Base-by-base conservation (phyloP, 2,329 filamentous ascomycete species). In the Penicillium sp. region DNA sequence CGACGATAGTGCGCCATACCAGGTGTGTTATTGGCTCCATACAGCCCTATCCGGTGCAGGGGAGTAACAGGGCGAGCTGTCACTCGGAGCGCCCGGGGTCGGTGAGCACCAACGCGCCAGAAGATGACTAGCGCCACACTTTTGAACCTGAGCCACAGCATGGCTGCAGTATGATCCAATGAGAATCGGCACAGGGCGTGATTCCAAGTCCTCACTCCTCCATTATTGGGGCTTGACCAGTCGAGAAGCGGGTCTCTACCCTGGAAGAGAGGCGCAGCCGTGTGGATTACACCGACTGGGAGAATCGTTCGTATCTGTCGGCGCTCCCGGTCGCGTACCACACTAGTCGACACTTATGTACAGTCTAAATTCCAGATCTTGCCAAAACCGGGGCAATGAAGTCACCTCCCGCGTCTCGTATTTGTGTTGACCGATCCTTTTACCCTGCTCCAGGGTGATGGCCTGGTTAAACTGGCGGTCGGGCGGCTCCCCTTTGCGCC, bases 311-410 rank as follows among this genome's bases (percentile, higher is more conserved):
- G 51, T 53, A 56, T 53, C 48, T 54, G 53, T 62, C 60, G 60
- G 60, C 53, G 58, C 59, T 59, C 54, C 60, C 58, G 60, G 58
- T 52, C 55, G 43, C 45, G 21, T 29, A 44, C 24, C 49, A 6
- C 22, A n/a, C 43, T 27, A 39, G 49, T 27, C 13, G 8, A 44
- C 18, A 42, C 18, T 40, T 40, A 40, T 40, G 45, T 47, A 53
- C 32, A 48, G 50, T 48, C 51, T 49, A 44, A 49, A 49, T 34
- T 44, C 40, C 40, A 32, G 40, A 31, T 24, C 22, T 3, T 43
- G 32, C 14, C 29, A 40, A 48, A 45, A 44, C 46, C 16, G 51
- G 46, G 41, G 51, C 18, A 41, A 53, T 53, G 46, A 53, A 22
- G 34, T 53, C 51, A 53, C 44, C 9, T 40, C 40, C 31, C 14